These are phyloP conservation scores for Enterospora canceri DNA, from an alignment of 371 early-diverging fungal genomes.

Conservation along the genomic window DNA sequence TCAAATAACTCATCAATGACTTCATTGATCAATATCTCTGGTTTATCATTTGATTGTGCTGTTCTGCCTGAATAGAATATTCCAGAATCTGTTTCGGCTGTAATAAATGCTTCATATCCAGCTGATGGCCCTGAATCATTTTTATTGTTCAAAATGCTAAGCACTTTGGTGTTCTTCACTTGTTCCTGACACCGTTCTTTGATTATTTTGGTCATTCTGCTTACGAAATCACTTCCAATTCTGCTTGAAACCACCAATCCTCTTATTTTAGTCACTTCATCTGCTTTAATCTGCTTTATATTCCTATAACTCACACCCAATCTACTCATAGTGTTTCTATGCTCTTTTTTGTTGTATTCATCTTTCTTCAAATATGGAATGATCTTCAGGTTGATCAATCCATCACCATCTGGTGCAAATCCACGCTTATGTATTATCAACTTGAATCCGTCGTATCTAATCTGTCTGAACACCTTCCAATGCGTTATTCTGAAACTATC, in stretches of 20 bases:
- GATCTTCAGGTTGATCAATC: conserved; percentile 71
- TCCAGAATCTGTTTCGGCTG: conserved; percentile 34
- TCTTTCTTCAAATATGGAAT: conserved; percentile 65
- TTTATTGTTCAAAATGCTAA: conserved; percentile 82
- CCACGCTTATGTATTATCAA: conserved; percentile 69
- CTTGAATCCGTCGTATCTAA: conserved; percentile 20
- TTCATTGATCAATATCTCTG: conserved; percentile 11
- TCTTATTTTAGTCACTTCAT: conserved; percentile 73
- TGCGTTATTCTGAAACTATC: conserved; percentile 31
- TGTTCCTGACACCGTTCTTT: conserved; percentile 68
- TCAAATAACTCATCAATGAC: conserved; percentile 12
- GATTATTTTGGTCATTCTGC: conserved; percentile 74
- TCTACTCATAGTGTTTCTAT: too few species aligned
- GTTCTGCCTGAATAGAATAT: conserved; percentile 25
- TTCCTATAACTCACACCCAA: too few species aligned
- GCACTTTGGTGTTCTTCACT: conserved; percentile 83
- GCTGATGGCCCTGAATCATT: conserved; percentile 67
- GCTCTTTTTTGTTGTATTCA: not conserved
- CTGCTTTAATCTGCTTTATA: conserved; percentile 63
- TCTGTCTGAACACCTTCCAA: conserved; percentile 11
- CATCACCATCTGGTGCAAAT: conserved; percentile 80
- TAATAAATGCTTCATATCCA: conserved; percentile 39
- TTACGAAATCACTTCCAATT: conserved; percentile 79
- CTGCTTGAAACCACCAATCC: conserved; percentile 75
- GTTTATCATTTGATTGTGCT: not conserved